Evolutionary conservation across 768 basidiomycete species (phyloP).

Genomic region (Suillus lakei): DNA sequence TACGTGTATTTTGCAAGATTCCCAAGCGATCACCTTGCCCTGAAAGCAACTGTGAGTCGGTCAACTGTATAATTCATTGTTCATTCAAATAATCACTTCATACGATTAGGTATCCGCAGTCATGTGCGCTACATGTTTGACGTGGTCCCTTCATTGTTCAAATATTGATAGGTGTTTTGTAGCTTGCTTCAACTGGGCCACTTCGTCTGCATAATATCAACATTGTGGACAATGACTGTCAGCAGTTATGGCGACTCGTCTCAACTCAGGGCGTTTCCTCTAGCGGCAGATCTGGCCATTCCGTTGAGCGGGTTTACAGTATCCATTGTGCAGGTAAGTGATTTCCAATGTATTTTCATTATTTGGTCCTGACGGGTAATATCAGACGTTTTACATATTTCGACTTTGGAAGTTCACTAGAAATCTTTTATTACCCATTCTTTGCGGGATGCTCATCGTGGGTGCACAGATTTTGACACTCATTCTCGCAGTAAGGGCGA

Average conservation of each 20-base stretch:
- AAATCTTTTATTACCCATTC: not conserved
- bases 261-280: conserved; percentile 1
- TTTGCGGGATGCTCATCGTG: not conserved
- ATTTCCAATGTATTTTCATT: not conserved
- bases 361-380: not conserved
- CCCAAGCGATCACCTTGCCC: conserved; percentile 3
- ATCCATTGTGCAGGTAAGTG: conserved; percentile 5
- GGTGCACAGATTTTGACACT: not conserved
- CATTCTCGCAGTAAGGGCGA: not conserved
- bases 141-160: not conserved
- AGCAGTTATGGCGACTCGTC: not conserved
- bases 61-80: too few relatives aligned
- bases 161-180: not conserved
- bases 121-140: not conserved
- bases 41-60: conserved; percentile 6
- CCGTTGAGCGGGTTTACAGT: not conserved
- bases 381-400: conserved; percentile 6
- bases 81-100: not conserved
- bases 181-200: conserved; percentile 2
- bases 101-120: not conserved
- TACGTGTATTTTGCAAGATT: conserved; percentile 17
- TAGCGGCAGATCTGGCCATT: conserved; percentile 5
- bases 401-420: conserved; percentile 7
- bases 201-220: not conserved
- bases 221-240: conserved; percentile 5